phyloP scores from a whole-genome alignment of 2,329 filamentous ascomycete species.

The Ophiostoma quercus region DNA sequence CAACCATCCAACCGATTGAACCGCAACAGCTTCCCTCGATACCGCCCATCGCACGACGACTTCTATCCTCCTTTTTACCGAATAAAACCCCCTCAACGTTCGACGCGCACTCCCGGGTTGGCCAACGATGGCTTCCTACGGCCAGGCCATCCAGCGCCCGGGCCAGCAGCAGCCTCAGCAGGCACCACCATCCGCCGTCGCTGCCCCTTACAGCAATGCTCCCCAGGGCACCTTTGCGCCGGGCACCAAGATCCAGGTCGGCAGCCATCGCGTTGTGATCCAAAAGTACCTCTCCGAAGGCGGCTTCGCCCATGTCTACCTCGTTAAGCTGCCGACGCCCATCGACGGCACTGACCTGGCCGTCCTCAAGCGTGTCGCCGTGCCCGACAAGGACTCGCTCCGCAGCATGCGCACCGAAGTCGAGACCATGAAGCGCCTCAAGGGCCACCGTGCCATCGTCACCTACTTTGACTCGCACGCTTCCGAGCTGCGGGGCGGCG shows the following conservation, averaged over 20 bases:
- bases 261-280: slow-evolving; percentile 85
- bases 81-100: neutral
- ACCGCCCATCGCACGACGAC: neutral
- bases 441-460: slow-evolving; percentile 92
- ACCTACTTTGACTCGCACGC: slow-evolving; percentile 98
- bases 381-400: slow-evolving; percentile 90
- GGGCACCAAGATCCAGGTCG: slow-evolving; percentile 95
- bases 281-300: slow-evolving; percentile 98
- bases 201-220: neutral
- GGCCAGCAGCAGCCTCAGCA: slow-evolving; percentile 28
- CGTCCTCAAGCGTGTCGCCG: slow-evolving; percentile 90
- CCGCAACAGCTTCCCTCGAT: neutral
- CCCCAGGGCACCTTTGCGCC: slow-evolving; percentile 85
- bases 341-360: slow-evolving; percentile 74
- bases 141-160: slow-evolving; percentile 25
- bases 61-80: neutral
- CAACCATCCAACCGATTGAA: neutral
- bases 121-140: slow-evolving; percentile 25
- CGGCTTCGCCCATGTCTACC: slow-evolving; percentile 96
- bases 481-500: slow-evolving; percentile 83
- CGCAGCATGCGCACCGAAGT: slow-evolving; percentile 97
- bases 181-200: slow-evolving; percentile 2
- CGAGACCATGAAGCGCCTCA: slow-evolving; percentile 99
- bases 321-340: slow-evolving; percentile 76
- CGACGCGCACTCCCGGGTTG: slow-evolving; percentile 8